These are phyloP conservation scores for Tremella yokohamensis DNA, from an alignment of 768 basidiomycete genomes.

Conservation along the genomic window DNA sequence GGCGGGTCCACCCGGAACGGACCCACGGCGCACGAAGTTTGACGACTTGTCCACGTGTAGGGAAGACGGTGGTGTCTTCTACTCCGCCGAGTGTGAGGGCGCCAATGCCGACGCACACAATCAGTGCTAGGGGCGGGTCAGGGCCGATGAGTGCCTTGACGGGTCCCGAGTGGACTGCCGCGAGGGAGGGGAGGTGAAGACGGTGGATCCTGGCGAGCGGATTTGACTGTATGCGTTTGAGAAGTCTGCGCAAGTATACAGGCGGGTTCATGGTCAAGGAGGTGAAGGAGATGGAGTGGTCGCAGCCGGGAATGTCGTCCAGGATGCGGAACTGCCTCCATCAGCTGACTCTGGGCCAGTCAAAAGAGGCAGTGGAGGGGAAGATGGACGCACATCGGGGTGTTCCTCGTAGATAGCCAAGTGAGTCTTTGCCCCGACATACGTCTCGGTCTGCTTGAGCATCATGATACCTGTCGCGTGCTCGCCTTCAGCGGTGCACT, in stretches of 20 bases:
- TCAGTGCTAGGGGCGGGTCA: constrained; percentile 19
- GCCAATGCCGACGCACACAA: constrained; percentile 49
- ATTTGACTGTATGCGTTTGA: constrained; percentile 17
- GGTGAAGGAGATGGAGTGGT: constrained; percentile 48
- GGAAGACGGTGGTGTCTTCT: constrained; percentile 27
- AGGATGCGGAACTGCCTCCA: constrained; percentile 17
- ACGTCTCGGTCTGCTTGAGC: constrained; percentile 50
- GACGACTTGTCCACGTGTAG: constrained; percentile 50
- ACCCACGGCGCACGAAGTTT: constrained; percentile 46
- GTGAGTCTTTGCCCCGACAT: constrained; percentile 40
- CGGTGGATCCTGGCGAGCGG: constrained; percentile 23
- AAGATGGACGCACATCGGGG: constrained; percentile 38
- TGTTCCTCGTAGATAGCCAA: constrained; percentile 47
- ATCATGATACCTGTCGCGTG: constrained; percentile 40
- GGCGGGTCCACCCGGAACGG: constrained; percentile 45
- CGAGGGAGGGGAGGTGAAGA: constrained; percentile 30
- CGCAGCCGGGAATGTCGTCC: background rate
- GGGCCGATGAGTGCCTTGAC: constrained; percentile 23
- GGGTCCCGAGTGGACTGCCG: constrained; percentile 18
- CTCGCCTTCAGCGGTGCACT: constrained; percentile 28
- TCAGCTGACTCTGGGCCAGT: background rate
- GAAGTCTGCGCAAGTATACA: constrained; percentile 42
- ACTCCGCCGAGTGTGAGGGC: constrained; percentile 42
- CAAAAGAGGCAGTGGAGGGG: constrained; percentile 1
- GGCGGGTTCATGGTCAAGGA: constrained; percentile 51